Conservation (phyloP, 768 basidiomycete genomes). For the Amanita phalloides region DNA sequence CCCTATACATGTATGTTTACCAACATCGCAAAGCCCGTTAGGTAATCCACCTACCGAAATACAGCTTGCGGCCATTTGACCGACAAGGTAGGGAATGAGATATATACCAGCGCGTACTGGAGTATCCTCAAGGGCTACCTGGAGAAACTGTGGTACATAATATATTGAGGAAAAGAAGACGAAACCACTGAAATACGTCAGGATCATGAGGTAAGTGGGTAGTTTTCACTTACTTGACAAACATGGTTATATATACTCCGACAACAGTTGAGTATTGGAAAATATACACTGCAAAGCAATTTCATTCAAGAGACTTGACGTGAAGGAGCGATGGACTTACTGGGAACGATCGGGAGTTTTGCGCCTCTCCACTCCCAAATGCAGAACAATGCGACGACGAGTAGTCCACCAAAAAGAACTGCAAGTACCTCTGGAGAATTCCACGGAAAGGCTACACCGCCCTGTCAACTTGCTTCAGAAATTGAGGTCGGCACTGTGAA, state of each 20-base stretch:
- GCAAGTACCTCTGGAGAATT: constrained; percentile 52
- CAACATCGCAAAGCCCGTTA: neutral
- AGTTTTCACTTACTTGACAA: constrained; percentile 42
- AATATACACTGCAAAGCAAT: constrained; percentile 45
- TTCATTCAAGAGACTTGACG: neutral
- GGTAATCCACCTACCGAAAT: constrained; percentile 27
- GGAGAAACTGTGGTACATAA: constrained; percentile 70
- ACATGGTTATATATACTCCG: constrained; percentile 61
- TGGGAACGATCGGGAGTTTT: constrained; percentile 61
- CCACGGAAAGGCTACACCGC: constrained; percentile 69
- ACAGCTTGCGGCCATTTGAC: constrained; percentile 51
- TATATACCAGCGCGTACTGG: constrained; percentile 51
- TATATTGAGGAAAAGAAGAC: constrained; percentile 55
- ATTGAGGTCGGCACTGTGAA: neutral
- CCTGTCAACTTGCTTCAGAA: constrained; percentile 22
- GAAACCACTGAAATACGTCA: constrained; percentile 31
- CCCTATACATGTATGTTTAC: constrained; percentile 26
- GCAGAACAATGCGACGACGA: constrained; percentile 48
- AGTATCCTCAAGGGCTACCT: constrained; percentile 56
- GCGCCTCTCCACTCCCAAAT: constrained; percentile 68
- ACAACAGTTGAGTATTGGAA: constrained; percentile 57
- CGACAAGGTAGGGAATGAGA: constrained; percentile 57
- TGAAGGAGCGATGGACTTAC: constrained; percentile 21
- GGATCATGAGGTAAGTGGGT: too few relatives aligned
- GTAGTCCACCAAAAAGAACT: constrained; percentile 42